Conservation (phyloP, 2,329 filamentous ascomycete species). For the Verticillium alfalfae region DNA sequence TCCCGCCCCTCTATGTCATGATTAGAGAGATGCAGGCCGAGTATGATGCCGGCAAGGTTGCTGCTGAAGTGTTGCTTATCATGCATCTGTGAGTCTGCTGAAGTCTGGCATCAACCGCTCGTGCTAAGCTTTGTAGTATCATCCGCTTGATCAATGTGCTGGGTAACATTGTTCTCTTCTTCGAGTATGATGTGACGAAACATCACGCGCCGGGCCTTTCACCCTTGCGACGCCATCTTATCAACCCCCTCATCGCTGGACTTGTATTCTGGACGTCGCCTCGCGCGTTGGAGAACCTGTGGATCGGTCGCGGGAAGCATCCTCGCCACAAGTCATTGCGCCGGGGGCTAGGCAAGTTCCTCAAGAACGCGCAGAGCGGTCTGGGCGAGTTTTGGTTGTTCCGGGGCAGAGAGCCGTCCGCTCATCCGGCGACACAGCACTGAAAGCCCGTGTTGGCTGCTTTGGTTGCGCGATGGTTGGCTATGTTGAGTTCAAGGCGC, state of each 20-base stretch:
- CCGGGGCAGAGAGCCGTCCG: not conserved
- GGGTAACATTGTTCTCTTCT: conserved; percentile 29
- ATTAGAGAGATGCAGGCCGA: conserved; percentile 8
- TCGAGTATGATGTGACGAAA: conserved; percentile 27
- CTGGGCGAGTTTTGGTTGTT: not conserved
- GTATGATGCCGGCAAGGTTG: not conserved
- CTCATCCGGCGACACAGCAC: not conserved
- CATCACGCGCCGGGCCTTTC: conserved; percentile 25
- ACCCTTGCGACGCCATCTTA: conserved; percentile 1
- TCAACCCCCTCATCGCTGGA: conserved; percentile 1
- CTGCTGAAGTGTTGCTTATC: not conserved
- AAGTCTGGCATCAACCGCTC: not conserved
- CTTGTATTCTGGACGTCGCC: conserved; percentile 3
- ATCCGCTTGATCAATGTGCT: conserved; percentile 31
- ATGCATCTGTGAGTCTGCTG: conserved; percentile 22
- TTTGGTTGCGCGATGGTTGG: not conserved
- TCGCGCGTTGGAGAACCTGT: conserved; percentile 1
- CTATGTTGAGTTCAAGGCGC: not conserved
- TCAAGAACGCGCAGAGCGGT: not conserved
- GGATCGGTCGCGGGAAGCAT: conserved; percentile 1
- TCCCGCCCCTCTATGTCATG: conserved; percentile 14
- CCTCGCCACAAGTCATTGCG: not conserved
- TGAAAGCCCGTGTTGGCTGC: not conserved
- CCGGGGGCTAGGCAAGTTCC: not conserved
- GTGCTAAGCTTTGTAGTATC: conserved; percentile 16